Base-by-base conservation (phyloP, 192 early-diverging fungal species). In the Jimgerdemannia flammicorona region DNA sequence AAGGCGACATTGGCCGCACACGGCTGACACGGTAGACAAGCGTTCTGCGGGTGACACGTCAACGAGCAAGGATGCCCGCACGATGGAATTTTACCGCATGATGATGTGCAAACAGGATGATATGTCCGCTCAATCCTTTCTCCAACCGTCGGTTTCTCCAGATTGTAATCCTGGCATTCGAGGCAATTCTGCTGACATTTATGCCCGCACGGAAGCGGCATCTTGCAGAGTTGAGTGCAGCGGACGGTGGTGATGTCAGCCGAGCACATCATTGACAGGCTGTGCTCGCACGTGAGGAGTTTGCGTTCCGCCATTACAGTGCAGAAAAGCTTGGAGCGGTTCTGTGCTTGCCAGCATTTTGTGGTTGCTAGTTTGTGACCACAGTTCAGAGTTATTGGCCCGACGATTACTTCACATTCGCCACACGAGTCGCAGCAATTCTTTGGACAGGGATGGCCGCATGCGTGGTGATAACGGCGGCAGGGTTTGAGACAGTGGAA, bases 401-500 rank as follows among this genome's bases (percentile, higher is more conserved):
- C 79, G 42, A 85, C 83, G 18, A 85, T 74, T 18, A 83, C 49
- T 2, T 2, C 8, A 59, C 49, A 59, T 6, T 6, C 0, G 49
- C 49, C 49, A 2, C 49, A 59, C 6, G 6, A 6, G 14, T 75
- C 59, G 41, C 44, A 67, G 64, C 80, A 81, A n/a, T 44, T 19
- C 3, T 71, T 66, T 10, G 29, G 44, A 73, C 81, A 82, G 0
- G 65, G 64, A 64, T 82, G 81, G 7, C 69, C 66, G 66, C 81
- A 82, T 59, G 8, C 49, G 8, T 40, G 74, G 18, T 74, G 63
- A 9, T 64, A 49, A 40, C 68, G 67, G 43, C 64, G 67, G 41
- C 81, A 82, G 10, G 54, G 74, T 54, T 73, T 19, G 17, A 66
- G 66, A 69, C 81, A 82, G 0, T 70, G 29, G n/a, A 78, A 67